Percentiles rank a stretch among this genome's conserved stretches.
These are phyloP conservation scores for Cymbopogon flexuosus DNA, from an alignment of 202 grass and related monocot species.

Conservation along the genomic window DNA sequence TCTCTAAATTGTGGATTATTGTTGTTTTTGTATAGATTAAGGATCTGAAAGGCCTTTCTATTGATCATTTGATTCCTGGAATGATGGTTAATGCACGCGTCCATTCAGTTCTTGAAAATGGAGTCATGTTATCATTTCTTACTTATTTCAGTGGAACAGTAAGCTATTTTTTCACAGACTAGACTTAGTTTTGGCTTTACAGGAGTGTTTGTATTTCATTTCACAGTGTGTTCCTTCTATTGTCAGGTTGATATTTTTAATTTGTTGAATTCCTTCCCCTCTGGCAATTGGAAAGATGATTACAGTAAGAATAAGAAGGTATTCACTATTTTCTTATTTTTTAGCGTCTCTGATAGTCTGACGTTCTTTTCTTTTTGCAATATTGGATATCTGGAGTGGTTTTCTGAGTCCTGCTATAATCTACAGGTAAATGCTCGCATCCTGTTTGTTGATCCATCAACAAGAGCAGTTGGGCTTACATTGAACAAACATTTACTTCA, in stretches of 20 bases:
- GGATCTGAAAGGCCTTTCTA: conserved; percentile 86
- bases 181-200: conserved; percentile 9
- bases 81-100: conserved; percentile 94
- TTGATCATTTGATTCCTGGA: conserved; percentile 92
- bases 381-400: background rate
- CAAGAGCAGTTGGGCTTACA: conserved; percentile 95
- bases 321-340: conserved; percentile 16
- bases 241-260: conserved; percentile 82
- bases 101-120: conserved; percentile 79
- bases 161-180: conserved; percentile 17
- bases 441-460: conserved; percentile 91
- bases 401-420: conserved; percentile 32
- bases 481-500: conserved; percentile 65
- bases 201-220: conserved; percentile 1
- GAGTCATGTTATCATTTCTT: conserved; percentile 89
- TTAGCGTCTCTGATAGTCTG: background rate
- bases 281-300: conserved; percentile 76
- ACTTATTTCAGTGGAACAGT: conserved; percentile 98
- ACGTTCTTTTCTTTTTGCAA: background rate
- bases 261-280: conserved; percentile 53
- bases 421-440: conserved; percentile 85
- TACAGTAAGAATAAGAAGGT: conserved; percentile 89
- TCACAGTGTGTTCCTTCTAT: conserved; percentile 8
- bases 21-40: conserved; percentile 58
- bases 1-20: conserved; percentile 33